These are phyloP conservation scores for Boletus barrowsii DNA, from an alignment of 768 basidiomycete species.

Conservation along the genomic window DNA sequence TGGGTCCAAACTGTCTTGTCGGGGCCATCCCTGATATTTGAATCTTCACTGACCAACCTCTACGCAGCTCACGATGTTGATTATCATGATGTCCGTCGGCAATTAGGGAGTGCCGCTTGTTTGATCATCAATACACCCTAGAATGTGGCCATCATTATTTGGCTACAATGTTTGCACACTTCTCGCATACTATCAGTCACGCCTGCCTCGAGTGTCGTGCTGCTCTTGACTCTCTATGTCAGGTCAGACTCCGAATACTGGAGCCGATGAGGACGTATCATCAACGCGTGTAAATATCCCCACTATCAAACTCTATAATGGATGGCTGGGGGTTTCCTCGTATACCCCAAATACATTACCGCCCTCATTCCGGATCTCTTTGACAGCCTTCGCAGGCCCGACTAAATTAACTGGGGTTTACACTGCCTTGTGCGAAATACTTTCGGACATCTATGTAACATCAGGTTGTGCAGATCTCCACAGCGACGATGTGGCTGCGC, in stretches of 20 bases:
- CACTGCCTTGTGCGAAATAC: slow-evolving; percentile 10
- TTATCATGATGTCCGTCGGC: slow-evolving; percentile 86
- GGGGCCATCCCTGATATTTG: background rate
- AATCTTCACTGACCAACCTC: slow-evolving; percentile 12
- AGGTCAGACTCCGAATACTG: slow-evolving; percentile 8
- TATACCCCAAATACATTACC: slow-evolving; percentile 6
- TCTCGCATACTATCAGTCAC: slow-evolving; percentile 4
- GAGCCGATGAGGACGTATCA: slow-evolving; percentile 9
- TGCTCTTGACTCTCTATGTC: slow-evolving; percentile 9
- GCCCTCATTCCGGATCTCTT: slow-evolving; percentile 4
- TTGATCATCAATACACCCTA: slow-evolving; percentile 41
- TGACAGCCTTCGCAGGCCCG: slow-evolving; percentile 11
- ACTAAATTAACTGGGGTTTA: slow-evolving; percentile 2
- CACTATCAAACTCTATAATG: slow-evolving; percentile 17
- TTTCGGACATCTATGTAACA: background rate
- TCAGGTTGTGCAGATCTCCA: slow-evolving; percentile 9
- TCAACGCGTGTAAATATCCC: slow-evolving; percentile 17
- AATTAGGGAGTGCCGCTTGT: slow-evolving; percentile 78
- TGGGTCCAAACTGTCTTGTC: slow-evolving; percentile 42
- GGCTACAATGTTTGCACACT: slow-evolving; percentile 2
- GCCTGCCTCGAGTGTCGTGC: background rate
- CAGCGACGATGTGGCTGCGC: background rate
- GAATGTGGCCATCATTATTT: slow-evolving; percentile 7
- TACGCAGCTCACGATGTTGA: slow-evolving; percentile 93
- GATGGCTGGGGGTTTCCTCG: slow-evolving; percentile 3